Percentiles rank a stretch among this genome's conserved stretches.
phyloP scores from a whole-genome alignment of 2,329 filamentous ascomycete species.

The Penicillium sp. region DNA sequence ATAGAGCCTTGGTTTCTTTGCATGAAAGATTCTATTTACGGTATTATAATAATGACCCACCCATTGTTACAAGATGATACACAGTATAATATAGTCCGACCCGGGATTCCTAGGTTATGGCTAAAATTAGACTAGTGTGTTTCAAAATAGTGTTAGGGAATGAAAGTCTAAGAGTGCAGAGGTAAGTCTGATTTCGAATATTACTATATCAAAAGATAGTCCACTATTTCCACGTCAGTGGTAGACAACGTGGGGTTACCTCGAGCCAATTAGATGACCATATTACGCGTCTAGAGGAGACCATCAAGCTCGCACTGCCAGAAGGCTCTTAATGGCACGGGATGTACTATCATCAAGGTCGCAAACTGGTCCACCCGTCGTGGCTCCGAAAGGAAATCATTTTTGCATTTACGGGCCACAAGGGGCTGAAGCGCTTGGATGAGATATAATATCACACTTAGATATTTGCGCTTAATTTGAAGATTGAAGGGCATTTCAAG shows the following conservation, averaged over 20 bases:
- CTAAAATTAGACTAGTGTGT: too few relatives aligned
- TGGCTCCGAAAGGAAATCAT: background rate
- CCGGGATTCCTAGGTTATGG: too few relatives aligned
- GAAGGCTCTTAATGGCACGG: background rate
- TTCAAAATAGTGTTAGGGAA: too few relatives aligned
- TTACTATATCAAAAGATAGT: too few relatives aligned
- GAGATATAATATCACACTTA: background rate
- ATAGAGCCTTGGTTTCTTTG: background rate
- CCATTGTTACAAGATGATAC: too few relatives aligned
- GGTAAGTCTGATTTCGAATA: too few relatives aligned
- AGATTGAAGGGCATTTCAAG: background rate
- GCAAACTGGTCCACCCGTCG: background rate
- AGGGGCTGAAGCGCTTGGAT: background rate
- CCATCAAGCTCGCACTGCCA: background rate
- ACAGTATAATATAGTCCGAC: too few relatives aligned
- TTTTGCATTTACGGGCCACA: background rate
- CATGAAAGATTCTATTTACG: too few relatives aligned
- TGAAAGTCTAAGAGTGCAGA: too few relatives aligned
- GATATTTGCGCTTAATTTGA: background rate
- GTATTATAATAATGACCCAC: too few relatives aligned
- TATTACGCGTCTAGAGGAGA: background rate
- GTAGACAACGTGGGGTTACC: background rate
- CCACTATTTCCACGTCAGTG: too few relatives aligned
- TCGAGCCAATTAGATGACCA: background rate
- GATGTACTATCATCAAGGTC: background rate